Evolutionary conservation across 1,284 basidiomycete species (phyloP), one percentile per base, ranked within the genome.

Genomic region (Sporisorium sorghi): DNA sequence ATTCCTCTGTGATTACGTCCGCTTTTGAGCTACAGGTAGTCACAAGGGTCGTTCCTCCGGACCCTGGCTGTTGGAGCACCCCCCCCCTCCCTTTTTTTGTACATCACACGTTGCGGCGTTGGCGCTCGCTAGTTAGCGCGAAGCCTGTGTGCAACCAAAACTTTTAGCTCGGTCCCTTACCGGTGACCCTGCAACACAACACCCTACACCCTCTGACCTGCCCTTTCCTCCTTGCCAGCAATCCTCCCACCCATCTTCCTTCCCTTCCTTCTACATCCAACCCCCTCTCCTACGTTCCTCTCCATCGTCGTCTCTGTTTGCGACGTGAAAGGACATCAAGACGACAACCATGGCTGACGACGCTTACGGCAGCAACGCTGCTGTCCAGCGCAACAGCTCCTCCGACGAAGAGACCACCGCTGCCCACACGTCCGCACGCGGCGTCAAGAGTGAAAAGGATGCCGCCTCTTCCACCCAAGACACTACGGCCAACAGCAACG

Each of bases 381-480:
- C 40, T 5, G 39, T 62, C 21, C 33, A 54, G 12, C 66, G 58
- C 55, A 54, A 24, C 55, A 54, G 60, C 35, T 64, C 71, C 39
- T 68, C 65, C 7, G 65, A 68, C 3, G 65, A 57, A 1, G 60
- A 50, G 40, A 65, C 71, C 21, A 47, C 64, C 19, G 52, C 60
- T 14, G 23, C 47, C 30, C 44, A 58, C 23, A 73, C 61, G 7
- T 53, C 65, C 3, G 33, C 33, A 14, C 53, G 33, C 33, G 23
- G 6, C 35, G 32, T 43, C 6, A 33, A 21, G 40, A 24, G 12
- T 11, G 51, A 43, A 33, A 65, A 71, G 37, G 57, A 58, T 26
- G 26, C 10, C 15, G 21, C 50, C 11, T 61, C 64, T 10, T 33
- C 58, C 12, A 63, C 46, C 0, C 55, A 59, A 21, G 64, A 47